Base-by-base conservation (phyloP, 495 filamentous ascomycete genomes). In the Trichoderma reesei region DNA sequence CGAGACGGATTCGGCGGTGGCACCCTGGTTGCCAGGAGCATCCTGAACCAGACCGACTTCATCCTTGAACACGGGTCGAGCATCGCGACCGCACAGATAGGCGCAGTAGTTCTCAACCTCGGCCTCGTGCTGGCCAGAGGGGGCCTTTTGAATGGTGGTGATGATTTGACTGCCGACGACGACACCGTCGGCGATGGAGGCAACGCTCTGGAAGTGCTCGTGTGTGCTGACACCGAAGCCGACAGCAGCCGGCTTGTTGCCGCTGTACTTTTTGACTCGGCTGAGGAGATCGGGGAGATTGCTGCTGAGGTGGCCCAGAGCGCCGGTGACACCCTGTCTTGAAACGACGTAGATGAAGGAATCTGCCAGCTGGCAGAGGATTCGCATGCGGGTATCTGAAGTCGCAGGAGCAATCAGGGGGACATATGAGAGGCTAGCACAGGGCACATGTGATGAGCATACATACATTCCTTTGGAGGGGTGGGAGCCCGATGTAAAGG, bases 311-410 rank as follows among this genome's bases (percentile, higher is more conserved):
- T 83, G 86, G 37, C 92, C 91, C 0, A 87, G 87, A 26, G 91
- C 94, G 68, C 94, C 94, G 2, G 94, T 98, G 41, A 97, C 92
- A 66, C 94, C 94, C 90, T 97, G 96, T 66, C 93, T 84, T 3
- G 94, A 98, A 26, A 98, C 95, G 64, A 99, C 94, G 73, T 99
- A 99, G 76, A 99, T 95, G 80, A 99, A 99, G 9, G 92, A 96
- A 76, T 98, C 93, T 68, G 95, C 94, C 60, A 99, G 95, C 75
- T 90, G 87, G 83, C 94, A 99, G 31, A 99, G 85, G 4, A 96
- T 78, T 76, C 92, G 92, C 91, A 98, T 93, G 64, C 94, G 90
- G 56, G 84, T 74, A 64, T 94, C 89, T n/a, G 91, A 93, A 1
- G 94, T 97, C 3, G 93, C 86, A 26, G 94, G 94, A 14, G 94